Percentiles rank a stretch among this genome's conserved stretches.
These are phyloP conservation scores for Spirogloea muscicola DNA, from an alignment of 139 green algal genomes.

Conservation along the genomic window DNA sequence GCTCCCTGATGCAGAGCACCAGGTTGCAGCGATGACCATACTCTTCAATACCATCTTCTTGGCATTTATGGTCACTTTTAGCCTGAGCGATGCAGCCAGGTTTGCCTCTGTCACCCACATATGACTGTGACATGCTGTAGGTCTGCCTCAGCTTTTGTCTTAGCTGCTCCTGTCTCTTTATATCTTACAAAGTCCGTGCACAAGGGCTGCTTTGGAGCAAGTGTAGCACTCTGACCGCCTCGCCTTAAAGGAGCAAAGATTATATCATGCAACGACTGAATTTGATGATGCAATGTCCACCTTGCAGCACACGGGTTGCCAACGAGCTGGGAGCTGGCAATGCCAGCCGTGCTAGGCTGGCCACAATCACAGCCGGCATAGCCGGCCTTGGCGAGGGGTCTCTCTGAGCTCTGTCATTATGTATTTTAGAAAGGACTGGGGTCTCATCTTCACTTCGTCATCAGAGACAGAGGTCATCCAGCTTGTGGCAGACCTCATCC, in stretches of 20 bases:
- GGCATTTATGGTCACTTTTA: slow-evolving; percentile 20
- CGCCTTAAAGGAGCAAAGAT: too few species aligned
- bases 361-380: neutral
- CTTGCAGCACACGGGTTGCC: slow-evolving; percentile 13
- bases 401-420: slow-evolving; percentile 1
- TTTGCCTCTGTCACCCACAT: too few species aligned
- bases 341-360: slow-evolving; percentile 6
- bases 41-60: slow-evolving; percentile 19
- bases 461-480: too few species aligned
- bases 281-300: too few species aligned
- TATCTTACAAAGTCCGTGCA: too few species aligned
- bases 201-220: too few species aligned
- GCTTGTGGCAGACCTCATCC: too few species aligned
- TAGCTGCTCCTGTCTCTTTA: too few species aligned
- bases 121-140: too few species aligned
- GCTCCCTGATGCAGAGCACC: slow-evolving; percentile 19
- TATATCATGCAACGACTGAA: too few species aligned
- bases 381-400: neutral
- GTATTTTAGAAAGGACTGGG: slow-evolving; percentile 13
- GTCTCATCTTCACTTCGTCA: slow-evolving; percentile 8
- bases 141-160: too few species aligned
- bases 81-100: slow-evolving; percentile 3
- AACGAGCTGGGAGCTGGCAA: slow-evolving; percentile 33
- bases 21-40: slow-evolving; percentile 26
- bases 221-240: too few species aligned